These are phyloP conservation scores for Trichomonas vaginalis DNA, from an alignment of 208 protist genomes.

Conservation along the genomic window DNA sequence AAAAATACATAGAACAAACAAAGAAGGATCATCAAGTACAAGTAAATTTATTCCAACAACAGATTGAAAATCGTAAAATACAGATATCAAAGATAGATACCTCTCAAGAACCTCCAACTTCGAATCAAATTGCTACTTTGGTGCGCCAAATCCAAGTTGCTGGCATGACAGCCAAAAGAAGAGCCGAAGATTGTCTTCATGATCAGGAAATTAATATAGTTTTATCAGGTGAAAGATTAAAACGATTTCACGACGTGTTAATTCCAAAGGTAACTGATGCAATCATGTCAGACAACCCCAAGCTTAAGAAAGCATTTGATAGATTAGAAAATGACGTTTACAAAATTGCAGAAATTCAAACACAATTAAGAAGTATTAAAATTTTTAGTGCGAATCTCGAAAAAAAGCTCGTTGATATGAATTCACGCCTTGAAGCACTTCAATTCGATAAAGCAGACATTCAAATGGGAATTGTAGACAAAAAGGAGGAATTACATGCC, in stretches of 20 bases:
- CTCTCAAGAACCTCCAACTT: not conserved
- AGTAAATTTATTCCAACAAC: not conserved
- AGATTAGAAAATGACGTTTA: not conserved
- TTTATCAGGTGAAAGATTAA: not conserved
- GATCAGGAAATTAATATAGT: not conserved
- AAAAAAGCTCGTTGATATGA: not conserved
- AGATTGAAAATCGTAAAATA: not conserved
- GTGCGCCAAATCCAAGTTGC: not conserved
- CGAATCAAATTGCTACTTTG: not conserved
- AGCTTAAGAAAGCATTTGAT: not conserved
- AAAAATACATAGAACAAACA: not conserved
- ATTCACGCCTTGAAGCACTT: not conserved
- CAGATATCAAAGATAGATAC: not conserved
- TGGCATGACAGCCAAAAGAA: not conserved
- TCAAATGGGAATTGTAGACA: constrained; percentile 10
- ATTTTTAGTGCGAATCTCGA: not conserved
- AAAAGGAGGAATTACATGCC: not conserved
- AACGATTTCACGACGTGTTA: not conserved
- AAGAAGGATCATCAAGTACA: not conserved
- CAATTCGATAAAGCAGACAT: not conserved
- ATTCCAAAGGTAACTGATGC: not conserved
- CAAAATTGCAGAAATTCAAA: not conserved
- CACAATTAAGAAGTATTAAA: not conserved
- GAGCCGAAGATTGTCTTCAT: not conserved
- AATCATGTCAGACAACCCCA: not conserved